Conservation (phyloP, 352 stramenopile species). For the Phytophthora idaei region DNA sequence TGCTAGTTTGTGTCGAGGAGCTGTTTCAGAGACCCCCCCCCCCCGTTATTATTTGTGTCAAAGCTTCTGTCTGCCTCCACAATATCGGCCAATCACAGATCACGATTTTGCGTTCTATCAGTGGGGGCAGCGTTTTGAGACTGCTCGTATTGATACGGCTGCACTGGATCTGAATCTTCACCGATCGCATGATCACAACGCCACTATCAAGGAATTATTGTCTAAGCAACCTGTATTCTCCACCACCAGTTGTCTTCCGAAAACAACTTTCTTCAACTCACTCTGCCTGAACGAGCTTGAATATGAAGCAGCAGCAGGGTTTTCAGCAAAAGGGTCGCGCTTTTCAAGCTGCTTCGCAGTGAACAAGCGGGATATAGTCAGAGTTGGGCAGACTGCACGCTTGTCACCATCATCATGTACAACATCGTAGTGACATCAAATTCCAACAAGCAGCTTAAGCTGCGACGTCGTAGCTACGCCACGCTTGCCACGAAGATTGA, state of each 20-base stretch:
- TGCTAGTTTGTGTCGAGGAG: background rate
- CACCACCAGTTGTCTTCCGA: background rate
- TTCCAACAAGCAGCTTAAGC: background rate
- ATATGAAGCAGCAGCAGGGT: background rate
- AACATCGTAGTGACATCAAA: constrained; percentile 6
- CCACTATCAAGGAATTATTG: background rate
- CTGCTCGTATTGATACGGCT: background rate
- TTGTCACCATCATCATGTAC: constrained; percentile 10
- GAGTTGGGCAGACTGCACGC: background rate
- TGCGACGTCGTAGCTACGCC: constrained; percentile 1
- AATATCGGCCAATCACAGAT: background rate
- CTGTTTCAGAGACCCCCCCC: background rate
- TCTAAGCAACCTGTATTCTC: background rate
- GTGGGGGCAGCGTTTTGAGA: background rate
- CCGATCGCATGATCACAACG: background rate
- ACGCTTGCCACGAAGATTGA: background rate
- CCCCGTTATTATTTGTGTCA: background rate
- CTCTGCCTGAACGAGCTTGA: constrained; percentile 1
- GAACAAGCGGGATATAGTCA: background rate
- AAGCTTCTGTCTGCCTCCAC: background rate
- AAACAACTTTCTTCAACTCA: constrained; percentile 4
- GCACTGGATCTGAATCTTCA: background rate
- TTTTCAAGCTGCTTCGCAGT: background rate
- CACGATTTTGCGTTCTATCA: background rate
- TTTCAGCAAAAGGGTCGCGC: background rate